These are phyloP conservation scores for Cyamopsis tetragonoloba DNA, from an alignment of 306 rosid genomes.

Conservation along the genomic window DNA sequence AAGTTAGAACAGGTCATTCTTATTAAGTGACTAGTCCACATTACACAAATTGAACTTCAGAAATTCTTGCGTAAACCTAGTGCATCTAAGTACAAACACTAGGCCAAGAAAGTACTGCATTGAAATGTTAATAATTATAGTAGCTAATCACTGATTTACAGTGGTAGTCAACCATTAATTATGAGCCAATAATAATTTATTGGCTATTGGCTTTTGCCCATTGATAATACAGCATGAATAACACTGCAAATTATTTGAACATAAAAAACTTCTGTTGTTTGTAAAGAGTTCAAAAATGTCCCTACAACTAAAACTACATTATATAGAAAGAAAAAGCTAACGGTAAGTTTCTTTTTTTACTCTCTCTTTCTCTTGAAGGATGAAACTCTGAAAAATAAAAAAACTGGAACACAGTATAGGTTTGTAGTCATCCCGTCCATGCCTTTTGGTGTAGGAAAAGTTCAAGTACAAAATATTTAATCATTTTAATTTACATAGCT, in stretches of 20 bases:
- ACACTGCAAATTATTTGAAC: background rate
- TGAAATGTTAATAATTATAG: background rate
- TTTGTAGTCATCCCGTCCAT: background rate
- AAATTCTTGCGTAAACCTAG: background rate
- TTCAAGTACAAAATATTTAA: background rate
- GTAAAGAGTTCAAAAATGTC: background rate
- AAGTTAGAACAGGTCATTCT: conserved; percentile 7
- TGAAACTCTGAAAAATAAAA: background rate
- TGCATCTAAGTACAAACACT: background rate
- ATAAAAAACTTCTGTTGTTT: background rate
- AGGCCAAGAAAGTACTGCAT: background rate
- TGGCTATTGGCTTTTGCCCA: background rate
- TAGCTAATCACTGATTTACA: background rate
- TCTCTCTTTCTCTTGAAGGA: too few species aligned
- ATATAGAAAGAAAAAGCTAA: background rate
- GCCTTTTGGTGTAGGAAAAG: background rate
- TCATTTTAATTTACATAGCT: background rate
- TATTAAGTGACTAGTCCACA: background rate
- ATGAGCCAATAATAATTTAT: background rate
- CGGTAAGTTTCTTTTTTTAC: background rate
- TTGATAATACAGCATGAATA: background rate
- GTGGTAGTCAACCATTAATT: background rate
- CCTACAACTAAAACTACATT: background rate
- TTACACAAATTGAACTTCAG: background rate
- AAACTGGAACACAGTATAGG: background rate